Percentiles rank a stretch among this genome's conserved stretches.
Conservation (phyloP, 2,329 filamentous ascomycete species). For the Fusarium austroafricanum region DNA sequence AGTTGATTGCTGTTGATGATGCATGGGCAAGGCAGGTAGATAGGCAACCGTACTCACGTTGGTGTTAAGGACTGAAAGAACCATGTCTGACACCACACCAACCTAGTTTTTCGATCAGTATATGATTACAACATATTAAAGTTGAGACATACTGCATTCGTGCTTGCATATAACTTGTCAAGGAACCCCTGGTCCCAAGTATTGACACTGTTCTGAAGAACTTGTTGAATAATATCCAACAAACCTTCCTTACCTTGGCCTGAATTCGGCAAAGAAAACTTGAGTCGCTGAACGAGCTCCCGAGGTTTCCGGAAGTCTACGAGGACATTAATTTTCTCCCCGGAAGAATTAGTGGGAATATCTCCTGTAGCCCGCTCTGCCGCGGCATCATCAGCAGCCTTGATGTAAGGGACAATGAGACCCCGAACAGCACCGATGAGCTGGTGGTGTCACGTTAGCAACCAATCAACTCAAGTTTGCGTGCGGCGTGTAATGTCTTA, state of each 20-base stretch:
- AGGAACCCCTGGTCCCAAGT: slow-evolving; percentile 99
- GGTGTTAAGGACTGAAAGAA: slow-evolving; percentile 89
- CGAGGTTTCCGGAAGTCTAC: slow-evolving; percentile 72
- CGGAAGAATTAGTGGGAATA: slow-evolving; percentile 54
- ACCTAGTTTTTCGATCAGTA: slow-evolving; percentile 61
- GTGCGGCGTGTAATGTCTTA: slow-evolving; percentile 31
- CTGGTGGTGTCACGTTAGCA: slow-evolving; percentile 56
- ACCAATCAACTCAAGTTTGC: slow-evolving; percentile 21
- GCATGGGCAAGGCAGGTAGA: not conserved
- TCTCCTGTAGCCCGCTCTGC: slow-evolving; percentile 64
- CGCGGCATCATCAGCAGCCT: slow-evolving; percentile 73
- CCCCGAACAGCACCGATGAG: slow-evolving; percentile 74
- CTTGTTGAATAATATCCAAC: slow-evolving; percentile 73
- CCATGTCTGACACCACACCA: slow-evolving; percentile 84
- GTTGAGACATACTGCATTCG: slow-evolving; percentile 73
- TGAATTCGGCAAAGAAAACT: slow-evolving; percentile 68
- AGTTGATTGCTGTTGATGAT: not conserved
- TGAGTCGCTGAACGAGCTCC: slow-evolving; percentile 65
- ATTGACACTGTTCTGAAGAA: slow-evolving; percentile 91
- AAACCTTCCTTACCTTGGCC: slow-evolving; percentile 79
- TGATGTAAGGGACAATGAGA: slow-evolving; percentile 77
- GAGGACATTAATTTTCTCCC: slow-evolving; percentile 65
- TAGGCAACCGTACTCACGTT: slow-evolving; percentile 67
- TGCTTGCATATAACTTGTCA: slow-evolving; percentile 94
- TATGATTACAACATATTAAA: not conserved